Base-by-base conservation (phyloP, 2,329 filamentous ascomycete species). In the Eutypa lata region DNA sequence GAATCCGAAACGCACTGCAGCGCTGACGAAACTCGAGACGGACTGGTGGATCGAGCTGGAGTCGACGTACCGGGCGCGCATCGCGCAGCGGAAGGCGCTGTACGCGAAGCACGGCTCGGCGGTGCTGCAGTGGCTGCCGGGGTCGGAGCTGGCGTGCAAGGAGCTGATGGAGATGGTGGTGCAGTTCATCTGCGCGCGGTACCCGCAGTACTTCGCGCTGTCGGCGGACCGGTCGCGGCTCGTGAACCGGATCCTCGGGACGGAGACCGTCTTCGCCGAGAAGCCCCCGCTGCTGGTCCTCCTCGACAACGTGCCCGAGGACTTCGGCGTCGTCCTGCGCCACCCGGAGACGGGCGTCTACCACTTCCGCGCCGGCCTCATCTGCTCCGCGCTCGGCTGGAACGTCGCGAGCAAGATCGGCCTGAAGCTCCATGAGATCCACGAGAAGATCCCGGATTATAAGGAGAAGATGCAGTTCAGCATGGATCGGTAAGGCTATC, bases 11-110 rank as follows among this genome's bases (percentile, higher is more conserved):
- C 0, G 11, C 8, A 14, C 26, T 24, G 2, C 54, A 94, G 89
- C 90, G 2, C 74, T 93, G 8, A 86, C 81, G 43, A 95, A 90
- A 61, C 73, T 94, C 68, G 89, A 96, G 56, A 74, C 84, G 0
- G 86, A 95, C 65, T 96, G 87, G 82, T 96, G 91, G 91, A 75
- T 96, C n/a, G 91, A 96, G 70, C 78, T 96, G 2, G 90, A 94
- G 60, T 86, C 76, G 48, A 88, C 82, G 3, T 96, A 96, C 66
- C 73, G 71, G 45, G 63, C 77, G 1, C 82, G 87, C 21, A 86
- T 96, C 58, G 76, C 77, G 5, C 83, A 92, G 65, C 87, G 91
- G 18, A 80, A 84, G 63, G 73, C 71, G 0, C 77, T 95, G 0
- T 88, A 85, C 63, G 73, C 72, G 11, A 73, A 85, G 53, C 77